Conservation (phyloP, 306 rosid species). For the Vigna angularis region DNA sequence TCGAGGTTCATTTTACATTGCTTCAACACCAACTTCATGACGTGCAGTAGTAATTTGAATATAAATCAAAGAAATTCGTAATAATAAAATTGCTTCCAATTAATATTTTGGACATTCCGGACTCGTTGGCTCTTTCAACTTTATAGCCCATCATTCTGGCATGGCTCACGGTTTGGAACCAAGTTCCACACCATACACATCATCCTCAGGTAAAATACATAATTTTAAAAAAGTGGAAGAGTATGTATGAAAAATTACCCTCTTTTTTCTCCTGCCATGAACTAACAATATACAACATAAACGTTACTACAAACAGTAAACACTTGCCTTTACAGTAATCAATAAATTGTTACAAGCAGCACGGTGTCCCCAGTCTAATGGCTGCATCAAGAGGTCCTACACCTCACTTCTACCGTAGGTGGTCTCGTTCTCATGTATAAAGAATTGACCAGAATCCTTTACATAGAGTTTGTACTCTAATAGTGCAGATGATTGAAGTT, state of each 20-base stretch:
- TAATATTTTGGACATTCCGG: conserved; percentile 18
- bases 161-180: background rate
- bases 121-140: background rate
- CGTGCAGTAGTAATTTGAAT: background rate
- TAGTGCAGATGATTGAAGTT: conserved; percentile 34
- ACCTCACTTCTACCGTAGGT: conserved; percentile 21
- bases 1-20: background rate
- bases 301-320: conserved; percentile 44
- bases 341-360: conserved; percentile 52
- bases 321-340: conserved; percentile 52
- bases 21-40: background rate
- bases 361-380: conserved; percentile 37
- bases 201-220: conserved; percentile 18
- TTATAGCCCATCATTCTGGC: background rate
- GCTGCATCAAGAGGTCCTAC: conserved; percentile 24
- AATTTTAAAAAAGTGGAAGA: conserved; percentile 9
- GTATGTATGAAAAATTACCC: conserved; percentile 40
- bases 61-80: background rate
- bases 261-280: conserved; percentile 38
- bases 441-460: conserved; percentile 36
- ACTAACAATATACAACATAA: conserved; percentile 53
- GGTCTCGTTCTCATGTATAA: conserved; percentile 22
- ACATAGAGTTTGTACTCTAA: conserved; percentile 31
- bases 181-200: conserved; percentile 7
- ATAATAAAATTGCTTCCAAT: conserved; percentile 34